phyloP scores from a whole-genome alignment of 208 protist species.

The Trypanosoma mega region DNA sequence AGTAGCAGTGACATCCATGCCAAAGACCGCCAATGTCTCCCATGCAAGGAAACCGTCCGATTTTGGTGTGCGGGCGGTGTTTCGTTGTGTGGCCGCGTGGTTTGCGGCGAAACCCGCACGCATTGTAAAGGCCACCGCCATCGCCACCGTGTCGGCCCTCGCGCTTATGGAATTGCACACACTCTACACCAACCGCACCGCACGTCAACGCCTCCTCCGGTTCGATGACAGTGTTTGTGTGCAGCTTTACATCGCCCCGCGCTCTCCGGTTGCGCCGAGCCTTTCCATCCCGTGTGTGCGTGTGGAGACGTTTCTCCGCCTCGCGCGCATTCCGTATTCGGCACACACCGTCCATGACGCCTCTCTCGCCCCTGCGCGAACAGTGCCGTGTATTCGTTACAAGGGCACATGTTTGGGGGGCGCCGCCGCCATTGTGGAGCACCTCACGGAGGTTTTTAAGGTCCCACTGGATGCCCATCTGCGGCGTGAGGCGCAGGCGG shows the following conservation, averaged over 20 bases:
- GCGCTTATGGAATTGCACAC: no score
- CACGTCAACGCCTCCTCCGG: no score
- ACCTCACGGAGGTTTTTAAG: constrained; percentile 37
- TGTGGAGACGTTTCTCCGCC: constrained; percentile 58
- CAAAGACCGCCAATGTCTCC: no score
- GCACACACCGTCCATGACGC: constrained; percentile 38
- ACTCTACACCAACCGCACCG: no score
- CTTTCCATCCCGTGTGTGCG: constrained; percentile 44
- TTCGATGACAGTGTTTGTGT: no score
- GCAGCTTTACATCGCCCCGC: constrained; percentile 52
- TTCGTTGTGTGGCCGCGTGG: no score
- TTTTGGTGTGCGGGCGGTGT: no score
- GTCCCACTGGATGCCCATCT: constrained; percentile 41
- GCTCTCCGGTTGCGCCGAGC: constrained; percentile 43
- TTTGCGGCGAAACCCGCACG: no score
- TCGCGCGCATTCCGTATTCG: constrained; percentile 54
- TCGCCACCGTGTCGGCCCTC: no score
- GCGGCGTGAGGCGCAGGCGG: constrained; percentile 35
- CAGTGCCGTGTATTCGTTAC: constrained; percentile 54
- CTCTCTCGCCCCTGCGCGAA: constrained; percentile 29
- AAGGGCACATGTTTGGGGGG: constrained; percentile 29
- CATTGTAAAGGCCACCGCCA: no score
- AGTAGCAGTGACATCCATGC: no score
- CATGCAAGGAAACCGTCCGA: no score
- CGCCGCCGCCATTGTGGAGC: constrained; percentile 35